These are phyloP conservation scores for Russula lepida DNA, from an alignment of 768 basidiomycete species.

Conservation along the genomic window DNA sequence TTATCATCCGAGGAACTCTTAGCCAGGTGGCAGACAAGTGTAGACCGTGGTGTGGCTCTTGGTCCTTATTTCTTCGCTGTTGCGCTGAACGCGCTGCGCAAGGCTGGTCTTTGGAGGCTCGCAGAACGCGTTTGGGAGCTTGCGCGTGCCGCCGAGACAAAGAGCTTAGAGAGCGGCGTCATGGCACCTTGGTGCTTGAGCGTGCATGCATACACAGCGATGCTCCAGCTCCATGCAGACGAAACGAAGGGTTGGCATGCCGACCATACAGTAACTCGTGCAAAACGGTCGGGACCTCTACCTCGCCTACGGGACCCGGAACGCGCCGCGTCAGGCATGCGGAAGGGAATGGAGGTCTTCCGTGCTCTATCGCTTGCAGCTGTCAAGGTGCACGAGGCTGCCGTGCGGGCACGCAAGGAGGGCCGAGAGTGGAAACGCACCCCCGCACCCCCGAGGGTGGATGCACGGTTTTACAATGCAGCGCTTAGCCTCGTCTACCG, in stretches of 20 bases:
- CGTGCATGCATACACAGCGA: slow-evolving; percentile 59
- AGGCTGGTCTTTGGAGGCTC: slow-evolving; percentile 43
- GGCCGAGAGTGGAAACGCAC: background rate
- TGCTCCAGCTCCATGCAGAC: slow-evolving; percentile 52
- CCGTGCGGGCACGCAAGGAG: background rate
- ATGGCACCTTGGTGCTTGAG: slow-evolving; percentile 54
- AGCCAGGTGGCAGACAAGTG: background rate
- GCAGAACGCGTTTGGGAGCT: slow-evolving; percentile 59
- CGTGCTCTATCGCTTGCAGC: slow-evolving; percentile 1
- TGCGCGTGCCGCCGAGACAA: slow-evolving; percentile 47
- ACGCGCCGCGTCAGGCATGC: background rate
- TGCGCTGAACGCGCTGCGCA: slow-evolving; percentile 52
- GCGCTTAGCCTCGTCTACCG: slow-evolving; percentile 36
- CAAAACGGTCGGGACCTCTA: background rate
- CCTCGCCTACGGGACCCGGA: background rate
- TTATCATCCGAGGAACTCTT: background rate
- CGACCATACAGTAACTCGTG: slow-evolving; percentile 1
- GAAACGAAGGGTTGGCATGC: slow-evolving; percentile 31
- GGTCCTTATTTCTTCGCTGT: slow-evolving; percentile 56
- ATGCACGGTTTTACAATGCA: slow-evolving; percentile 64
- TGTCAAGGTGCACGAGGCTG: background rate
- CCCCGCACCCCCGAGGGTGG: slow-evolving; percentile 26
- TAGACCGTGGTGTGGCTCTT: slow-evolving; percentile 23
- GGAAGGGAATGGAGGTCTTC: slow-evolving; percentile 5
- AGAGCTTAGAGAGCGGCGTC: slow-evolving; percentile 37